A percentile compares a stretch with the other conserved stretches of the same genome.
Conservation (phyloP, 2,329 filamentous ascomycete species). For the Domatiomyces globalis region DNA sequence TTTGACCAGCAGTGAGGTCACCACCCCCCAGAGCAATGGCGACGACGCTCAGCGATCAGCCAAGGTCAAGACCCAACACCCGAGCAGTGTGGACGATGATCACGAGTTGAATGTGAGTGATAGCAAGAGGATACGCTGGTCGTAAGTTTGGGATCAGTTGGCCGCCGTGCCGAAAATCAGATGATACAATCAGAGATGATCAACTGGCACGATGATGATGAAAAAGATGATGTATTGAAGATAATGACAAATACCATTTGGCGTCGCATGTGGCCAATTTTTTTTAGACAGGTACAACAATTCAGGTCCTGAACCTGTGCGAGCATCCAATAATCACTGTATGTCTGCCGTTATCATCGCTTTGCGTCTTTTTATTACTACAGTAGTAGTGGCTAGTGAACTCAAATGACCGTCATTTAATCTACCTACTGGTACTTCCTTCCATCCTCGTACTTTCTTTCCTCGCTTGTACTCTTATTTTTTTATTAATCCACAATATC, state of each 20-base stretch:
- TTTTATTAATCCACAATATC: neutral
- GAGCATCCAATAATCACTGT: no score
- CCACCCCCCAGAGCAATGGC: conserved; percentile 25
- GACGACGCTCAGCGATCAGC: conserved; percentile 21
- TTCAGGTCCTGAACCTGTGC: no score
- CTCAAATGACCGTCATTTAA: neutral
- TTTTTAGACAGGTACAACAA: no score
- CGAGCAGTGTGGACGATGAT: neutral
- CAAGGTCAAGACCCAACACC: neutral
- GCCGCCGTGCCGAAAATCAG: neutral
- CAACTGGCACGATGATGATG: no score
- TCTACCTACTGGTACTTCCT: neutral
- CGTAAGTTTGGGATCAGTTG: neutral
- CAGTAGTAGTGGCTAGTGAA: neutral
- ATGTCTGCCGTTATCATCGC: no score
- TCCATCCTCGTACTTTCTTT: no score
- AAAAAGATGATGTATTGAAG: no score
- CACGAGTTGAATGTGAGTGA: neutral
- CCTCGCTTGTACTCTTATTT: neutral
- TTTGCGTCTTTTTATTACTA: no score
- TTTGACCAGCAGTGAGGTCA: conserved; percentile 31
- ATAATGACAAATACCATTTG: no score
- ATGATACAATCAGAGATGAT: no score
- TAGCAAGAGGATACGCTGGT: neutral
- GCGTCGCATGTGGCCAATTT: no score